These are phyloP conservation scores for Aspergillus bertholletiae DNA, from an alignment of 495 filamentous ascomycete species.

Conservation along the genomic window DNA sequence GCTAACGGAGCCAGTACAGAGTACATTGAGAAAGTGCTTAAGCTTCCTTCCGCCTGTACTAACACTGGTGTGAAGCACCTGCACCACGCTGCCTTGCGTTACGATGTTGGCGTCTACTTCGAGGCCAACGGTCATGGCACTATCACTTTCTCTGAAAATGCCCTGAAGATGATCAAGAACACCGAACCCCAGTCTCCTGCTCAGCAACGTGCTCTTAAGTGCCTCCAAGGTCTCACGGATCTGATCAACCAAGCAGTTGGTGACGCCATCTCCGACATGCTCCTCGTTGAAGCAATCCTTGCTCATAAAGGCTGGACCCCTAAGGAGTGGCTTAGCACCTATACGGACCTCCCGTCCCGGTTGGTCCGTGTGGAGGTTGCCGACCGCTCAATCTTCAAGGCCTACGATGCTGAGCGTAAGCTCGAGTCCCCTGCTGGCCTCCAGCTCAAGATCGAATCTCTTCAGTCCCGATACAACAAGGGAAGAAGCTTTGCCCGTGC, in stretches of 20 bases:
- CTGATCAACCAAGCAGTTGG: conserved; percentile 98
- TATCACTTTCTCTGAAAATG: conserved; percentile 84
- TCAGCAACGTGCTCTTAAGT: conserved; percentile 79
- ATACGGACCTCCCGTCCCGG: conserved; percentile 94
- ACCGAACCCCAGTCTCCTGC: conserved; percentile 85
- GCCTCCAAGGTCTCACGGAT: conserved; percentile 73
- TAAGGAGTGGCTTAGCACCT: conserved; percentile 88
- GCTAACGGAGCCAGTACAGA: conserved; percentile 94
- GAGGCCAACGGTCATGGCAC: conserved; percentile 98
- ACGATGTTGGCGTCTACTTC: conserved; percentile 96
- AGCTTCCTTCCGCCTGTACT: conserved; percentile 88
- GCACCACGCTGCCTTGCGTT: conserved; percentile 87
- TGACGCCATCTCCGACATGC: conserved; percentile 90
- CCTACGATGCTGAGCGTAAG: conserved; percentile 86
- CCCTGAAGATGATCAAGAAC: conserved; percentile 69
- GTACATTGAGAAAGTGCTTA: conserved; percentile 83
- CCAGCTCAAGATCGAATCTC: conserved; percentile 78
- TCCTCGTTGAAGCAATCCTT: conserved; percentile 93
- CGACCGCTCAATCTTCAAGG: conserved; percentile 82
- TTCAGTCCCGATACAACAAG: conserved; percentile 86
- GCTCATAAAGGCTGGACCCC: conserved; percentile 92
- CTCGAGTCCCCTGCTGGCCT: conserved; percentile 74
- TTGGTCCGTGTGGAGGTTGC: conserved; percentile 86
- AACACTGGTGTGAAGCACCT: conserved; percentile 96
- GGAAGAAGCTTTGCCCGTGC: conserved; percentile 88